Base-by-base conservation (phyloP, 1,284 basidiomycete genomes). In the Malassezia psittaci region DNA sequence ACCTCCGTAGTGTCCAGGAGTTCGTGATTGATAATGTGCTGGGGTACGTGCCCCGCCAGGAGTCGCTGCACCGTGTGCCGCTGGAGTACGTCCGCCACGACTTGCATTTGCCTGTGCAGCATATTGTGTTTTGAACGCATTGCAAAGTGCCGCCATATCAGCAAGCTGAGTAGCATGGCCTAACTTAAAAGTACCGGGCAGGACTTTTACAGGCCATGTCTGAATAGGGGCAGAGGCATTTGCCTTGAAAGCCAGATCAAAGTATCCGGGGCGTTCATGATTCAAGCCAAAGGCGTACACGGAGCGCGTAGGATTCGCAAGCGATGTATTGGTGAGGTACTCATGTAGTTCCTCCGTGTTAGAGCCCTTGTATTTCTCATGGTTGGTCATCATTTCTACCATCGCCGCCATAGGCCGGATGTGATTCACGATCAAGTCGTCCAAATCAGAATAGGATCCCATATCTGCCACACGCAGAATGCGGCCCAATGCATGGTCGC, bases 381-480 rank as follows among this genome's bases (percentile, higher is more conserved):
- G 88, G 45, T 85, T 82, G 83, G 90, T 90, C 62, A 99, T 79
- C 75, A 96, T 90, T 74, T 96, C 91, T 5, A 96, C 87, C 70
- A 89, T 87, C 54, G 88, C 83, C 45, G 87, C 85, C 80, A 91
- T 94, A 9, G 91, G 87, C 78, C 90, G 87, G 51, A 99, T 85
- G 75, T 99, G 91, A 70, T 90, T 91, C 76, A 96, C 90, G 67
- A 99, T 90, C 65, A 99, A 77, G 73, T 99, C 94, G 76, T 99
- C 94, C 48, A 99, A 79, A 80, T 99, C 96, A 42, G 87, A 84
- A 76, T 94, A 98, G 24, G 68, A 70, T 72, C 90, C 88, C 63
- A 83, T 83, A 48, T 79, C 79, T 8, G 88, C 88, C 35, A 96
- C 84, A 59, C 77, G 72, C 50, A 90, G 80, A 50, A 91, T 83